These are phyloP conservation scores for Cytospora chrysosperma DNA, from an alignment of 2,329 filamentous ascomycete species.

Conservation along the genomic window DNA sequence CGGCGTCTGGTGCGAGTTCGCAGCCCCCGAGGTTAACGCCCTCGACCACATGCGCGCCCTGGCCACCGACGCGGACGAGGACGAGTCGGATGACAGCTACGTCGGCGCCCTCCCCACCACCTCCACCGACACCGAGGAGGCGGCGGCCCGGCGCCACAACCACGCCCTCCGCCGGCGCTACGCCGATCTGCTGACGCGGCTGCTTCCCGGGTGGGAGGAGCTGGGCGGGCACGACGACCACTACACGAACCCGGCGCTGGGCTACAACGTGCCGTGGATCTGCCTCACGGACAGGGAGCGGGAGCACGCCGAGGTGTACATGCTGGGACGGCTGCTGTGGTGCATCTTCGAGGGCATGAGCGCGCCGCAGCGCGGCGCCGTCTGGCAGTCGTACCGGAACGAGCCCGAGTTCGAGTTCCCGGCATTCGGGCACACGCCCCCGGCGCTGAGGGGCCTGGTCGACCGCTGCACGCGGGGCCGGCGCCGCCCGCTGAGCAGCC, in stretches of 20 bases:
- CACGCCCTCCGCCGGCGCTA: slow-evolving; percentile 37
- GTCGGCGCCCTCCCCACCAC: neutral
- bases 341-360: slow-evolving; percentile 62
- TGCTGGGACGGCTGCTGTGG: slow-evolving; percentile 61
- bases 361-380: slow-evolving; percentile 54
- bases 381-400: slow-evolving; percentile 59
- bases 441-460: slow-evolving; percentile 46
- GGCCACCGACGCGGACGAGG: slow-evolving; percentile 47
- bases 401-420: slow-evolving; percentile 59
- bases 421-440: slow-evolving; percentile 47
- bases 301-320: slow-evolving; percentile 60
- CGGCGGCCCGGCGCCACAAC: slow-evolving; percentile 5
- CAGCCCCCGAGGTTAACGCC: slow-evolving; percentile 58
- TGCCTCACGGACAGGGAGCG: slow-evolving; percentile 51
- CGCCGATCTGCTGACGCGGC: slow-evolving; percentile 38
- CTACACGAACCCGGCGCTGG: slow-evolving; percentile 47
- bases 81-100: slow-evolving; percentile 26
- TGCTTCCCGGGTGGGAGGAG: slow-evolving; percentile 49
- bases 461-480: slow-evolving; percentile 52
- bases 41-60: slow-evolving; percentile 58
- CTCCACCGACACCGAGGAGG: neutral
- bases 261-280: slow-evolving; percentile 58
- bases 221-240: slow-evolving; percentile 40
- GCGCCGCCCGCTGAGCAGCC: slow-evolving; percentile 43
- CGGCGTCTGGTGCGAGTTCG: slow-evolving; percentile 62